Conservation (phyloP, 345 rosid species). For the Cardamine resedifolia region DNA sequence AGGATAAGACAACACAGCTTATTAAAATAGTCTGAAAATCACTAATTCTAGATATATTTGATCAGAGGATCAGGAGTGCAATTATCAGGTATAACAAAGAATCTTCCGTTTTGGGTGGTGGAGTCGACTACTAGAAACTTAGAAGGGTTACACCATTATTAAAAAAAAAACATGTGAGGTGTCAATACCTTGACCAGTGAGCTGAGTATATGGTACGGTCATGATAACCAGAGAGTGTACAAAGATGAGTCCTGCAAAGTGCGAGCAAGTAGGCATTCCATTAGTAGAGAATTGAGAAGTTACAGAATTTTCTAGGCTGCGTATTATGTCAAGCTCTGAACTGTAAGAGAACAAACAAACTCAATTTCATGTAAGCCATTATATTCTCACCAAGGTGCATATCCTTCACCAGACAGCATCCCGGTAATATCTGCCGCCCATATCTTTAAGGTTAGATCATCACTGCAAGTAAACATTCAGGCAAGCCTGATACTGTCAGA, state of each 20-base stretch:
- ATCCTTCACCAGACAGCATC: slow-evolving; percentile 67
- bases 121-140: no score
- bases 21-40: background rate
- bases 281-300: slow-evolving; percentile 3
- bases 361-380: slow-evolving; percentile 13
- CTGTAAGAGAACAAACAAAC: slow-evolving; percentile 14
- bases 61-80: background rate
- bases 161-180: no score
- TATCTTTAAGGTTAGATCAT: slow-evolving; percentile 90
- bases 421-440: slow-evolving; percentile 61
- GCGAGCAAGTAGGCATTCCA: slow-evolving; percentile 6
- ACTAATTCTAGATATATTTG: background rate
- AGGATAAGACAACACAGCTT: background rate
- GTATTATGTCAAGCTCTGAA: background rate
- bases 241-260: slow-evolving; percentile 71
- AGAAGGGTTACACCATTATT: no score
- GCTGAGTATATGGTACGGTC: slow-evolving; percentile 90
- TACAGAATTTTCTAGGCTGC: background rate
- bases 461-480: slow-evolving; percentile 62
- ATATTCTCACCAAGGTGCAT: slow-evolving; percentile 74
- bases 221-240: slow-evolving; percentile 91
- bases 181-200: slow-evolving; percentile 99
- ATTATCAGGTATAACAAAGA: background rate
- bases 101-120: background rate
- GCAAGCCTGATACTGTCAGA: slow-evolving; percentile 21